phyloP scores from a whole-genome alignment of 495 filamentous ascomycete species.

The Durotheca rogersii region DNA sequence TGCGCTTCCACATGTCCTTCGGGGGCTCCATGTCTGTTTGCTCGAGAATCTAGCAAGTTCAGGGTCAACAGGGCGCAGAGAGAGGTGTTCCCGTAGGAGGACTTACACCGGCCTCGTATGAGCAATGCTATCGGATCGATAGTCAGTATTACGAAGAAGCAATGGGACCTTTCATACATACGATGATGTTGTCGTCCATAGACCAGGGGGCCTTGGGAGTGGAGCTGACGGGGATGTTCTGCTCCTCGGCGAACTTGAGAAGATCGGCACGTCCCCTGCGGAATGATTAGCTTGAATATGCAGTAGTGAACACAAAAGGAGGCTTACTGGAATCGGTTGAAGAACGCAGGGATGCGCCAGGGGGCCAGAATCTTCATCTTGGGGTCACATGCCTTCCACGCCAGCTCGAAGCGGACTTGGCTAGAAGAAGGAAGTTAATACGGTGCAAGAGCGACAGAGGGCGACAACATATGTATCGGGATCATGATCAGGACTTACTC shows the following conservation, averaged over 20 bases:
- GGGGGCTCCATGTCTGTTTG: constrained; percentile 65
- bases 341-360: constrained; percentile 85
- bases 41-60: too few species aligned
- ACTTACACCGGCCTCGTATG: constrained; percentile 87
- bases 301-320: too few species aligned
- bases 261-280: constrained; percentile 86
- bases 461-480: too few species aligned
- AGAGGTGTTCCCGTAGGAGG: too few species aligned
- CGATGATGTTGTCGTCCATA: constrained; percentile 87
- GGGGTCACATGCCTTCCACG: constrained; percentile 42
- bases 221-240: constrained; percentile 80
- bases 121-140: too few species aligned
- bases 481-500: constrained; percentile 90
- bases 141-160: too few species aligned
- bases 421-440: too few species aligned
- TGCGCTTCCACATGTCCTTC: constrained; percentile 83
- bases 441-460: too few species aligned
- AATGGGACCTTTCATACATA: too few species aligned
- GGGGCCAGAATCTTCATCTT: constrained; percentile 84
- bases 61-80: too few species aligned
- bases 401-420: constrained; percentile 61
- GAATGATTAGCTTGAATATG: too few species aligned
- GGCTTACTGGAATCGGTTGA: constrained; percentile 50
- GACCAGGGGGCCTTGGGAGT: constrained; percentile 81
- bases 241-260: constrained; percentile 78